A percentile compares a stretch with the other conserved stretches of the same genome.
phyloP scores from a whole-genome alignment of 2,329 filamentous ascomycete genomes.

The Cytospora leucostoma region DNA sequence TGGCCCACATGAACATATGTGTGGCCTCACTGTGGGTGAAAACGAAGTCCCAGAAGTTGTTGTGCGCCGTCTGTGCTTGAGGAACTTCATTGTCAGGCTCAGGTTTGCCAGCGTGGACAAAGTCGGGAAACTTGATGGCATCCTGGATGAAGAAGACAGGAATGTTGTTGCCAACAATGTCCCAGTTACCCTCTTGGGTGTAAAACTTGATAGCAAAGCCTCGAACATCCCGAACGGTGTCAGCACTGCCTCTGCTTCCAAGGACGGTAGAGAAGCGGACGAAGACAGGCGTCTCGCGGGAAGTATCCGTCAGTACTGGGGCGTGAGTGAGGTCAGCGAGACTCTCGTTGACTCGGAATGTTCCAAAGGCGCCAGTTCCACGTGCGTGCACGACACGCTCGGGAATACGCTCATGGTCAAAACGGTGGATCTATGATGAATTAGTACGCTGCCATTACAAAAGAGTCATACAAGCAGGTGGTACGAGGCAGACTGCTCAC shows the following conservation, averaged over 20 bases:
- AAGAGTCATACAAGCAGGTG: neutral
- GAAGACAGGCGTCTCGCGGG: conserved; percentile 63
- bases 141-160: conserved; percentile 78
- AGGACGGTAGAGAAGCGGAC: conserved; percentile 78
- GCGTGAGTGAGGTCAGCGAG: conserved; percentile 64
- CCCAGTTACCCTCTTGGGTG: conserved; percentile 76
- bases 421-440: conserved; percentile 63
- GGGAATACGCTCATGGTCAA: conserved; percentile 61
- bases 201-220: conserved; percentile 81
- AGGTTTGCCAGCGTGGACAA: conserved; percentile 65
- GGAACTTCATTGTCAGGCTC: conserved; percentile 71
- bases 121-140: conserved; percentile 71
- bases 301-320: conserved; percentile 65
- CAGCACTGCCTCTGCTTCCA: conserved; percentile 72
- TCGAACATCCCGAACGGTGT: conserved; percentile 80
- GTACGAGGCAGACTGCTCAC: conserved; percentile 39
- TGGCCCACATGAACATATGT: conserved; percentile 79
- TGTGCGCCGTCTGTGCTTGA: conserved; percentile 70
- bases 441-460: neutral
- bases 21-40: conserved; percentile 70
- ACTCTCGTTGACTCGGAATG: conserved; percentile 66
- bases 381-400: conserved; percentile 39
- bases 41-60: conserved; percentile 78
- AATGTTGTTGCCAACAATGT: conserved; percentile 73
- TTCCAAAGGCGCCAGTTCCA: conserved; percentile 42